phyloP scores from a whole-genome alignment of 768 basidiomycete genomes.

The Serendipita sp. region DNA sequence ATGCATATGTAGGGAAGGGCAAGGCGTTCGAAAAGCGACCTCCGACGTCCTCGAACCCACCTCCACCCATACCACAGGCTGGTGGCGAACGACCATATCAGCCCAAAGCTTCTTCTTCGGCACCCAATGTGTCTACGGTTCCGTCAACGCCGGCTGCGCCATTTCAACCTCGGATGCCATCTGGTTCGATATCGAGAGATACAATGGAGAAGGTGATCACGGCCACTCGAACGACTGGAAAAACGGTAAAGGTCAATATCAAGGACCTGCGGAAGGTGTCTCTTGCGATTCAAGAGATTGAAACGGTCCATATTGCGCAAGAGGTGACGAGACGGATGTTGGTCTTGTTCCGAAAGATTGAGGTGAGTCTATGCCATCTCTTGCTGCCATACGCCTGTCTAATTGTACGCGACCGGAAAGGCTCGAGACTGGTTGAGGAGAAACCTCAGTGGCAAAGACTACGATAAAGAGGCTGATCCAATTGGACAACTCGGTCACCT shows the following conservation, averaged over 20 bases:
- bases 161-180: conserved; percentile 19
- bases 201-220: conserved; percentile 9
- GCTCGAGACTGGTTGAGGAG: conserved; percentile 79
- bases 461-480: conserved; percentile 45
- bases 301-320: conserved; percentile 57
- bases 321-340: conserved; percentile 70
- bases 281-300: conserved; percentile 36
- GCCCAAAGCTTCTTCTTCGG: conserved; percentile 12
- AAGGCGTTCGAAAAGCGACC: neutral
- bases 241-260: conserved; percentile 36
- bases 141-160: conserved; percentile 15
- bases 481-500: conserved; percentile 50
- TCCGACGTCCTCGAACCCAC: neutral
- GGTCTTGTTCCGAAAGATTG: conserved; percentile 53
- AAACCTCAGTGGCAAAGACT: conserved; percentile 51
- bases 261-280: conserved; percentile 47
- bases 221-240: neutral
- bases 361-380: conserved; percentile 33
- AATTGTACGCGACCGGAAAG: conserved; percentile 24
- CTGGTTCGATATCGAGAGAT: conserved; percentile 17
- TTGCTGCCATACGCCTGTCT: neutral
- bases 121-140: conserved; percentile 15
- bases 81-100: neutral
- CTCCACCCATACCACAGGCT: neutral
- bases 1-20: conserved; percentile 5